phyloP scores from a whole-genome alignment of 2,329 filamentous ascomycete species.

The Aspergillus proliferans region DNA sequence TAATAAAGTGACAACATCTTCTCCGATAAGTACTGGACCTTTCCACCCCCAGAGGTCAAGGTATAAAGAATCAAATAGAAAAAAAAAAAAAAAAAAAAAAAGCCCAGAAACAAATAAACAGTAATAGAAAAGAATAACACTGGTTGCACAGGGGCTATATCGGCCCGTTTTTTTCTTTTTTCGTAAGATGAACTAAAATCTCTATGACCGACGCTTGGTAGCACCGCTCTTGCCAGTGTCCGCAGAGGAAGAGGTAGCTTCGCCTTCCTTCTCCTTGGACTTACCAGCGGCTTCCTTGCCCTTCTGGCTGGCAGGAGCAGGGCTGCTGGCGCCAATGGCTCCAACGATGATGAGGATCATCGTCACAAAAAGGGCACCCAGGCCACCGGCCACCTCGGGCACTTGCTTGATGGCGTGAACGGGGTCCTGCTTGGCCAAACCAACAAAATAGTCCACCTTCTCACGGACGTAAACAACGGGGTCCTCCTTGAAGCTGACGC shows the following conservation, averaged over 20 bases:
- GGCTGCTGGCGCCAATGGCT: slow-evolving; percentile 57
- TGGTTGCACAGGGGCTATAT: slow-evolving; percentile 1
- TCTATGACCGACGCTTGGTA: slow-evolving; percentile 47
- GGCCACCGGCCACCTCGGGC: slow-evolving; percentile 79
- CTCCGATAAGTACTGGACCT: neutral
- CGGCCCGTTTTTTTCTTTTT: neutral
- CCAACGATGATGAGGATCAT: slow-evolving; percentile 65
- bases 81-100: neutral
- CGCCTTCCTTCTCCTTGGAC: slow-evolving; percentile 60
- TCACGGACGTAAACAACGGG: slow-evolving; percentile 81
- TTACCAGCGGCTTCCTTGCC: slow-evolving; percentile 65
- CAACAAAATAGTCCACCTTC: slow-evolving; percentile 88
- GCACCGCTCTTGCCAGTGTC: slow-evolving; percentile 69
- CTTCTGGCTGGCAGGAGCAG: slow-evolving; percentile 61
- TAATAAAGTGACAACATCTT: neutral
- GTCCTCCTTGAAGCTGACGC: slow-evolving; percentile 85
- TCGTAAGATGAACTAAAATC: too few relatives aligned
- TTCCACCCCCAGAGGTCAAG: neutral
- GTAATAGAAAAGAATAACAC: neutral
- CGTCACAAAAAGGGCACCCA: slow-evolving; percentile 64
- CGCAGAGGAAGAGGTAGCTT: slow-evolving; percentile 53
- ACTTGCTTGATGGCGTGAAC: slow-evolving; percentile 80
- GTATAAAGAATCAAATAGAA: neutral
- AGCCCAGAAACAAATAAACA: neutral
- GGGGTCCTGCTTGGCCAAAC: slow-evolving; percentile 75